Percentiles rank a stretch among this genome's conserved stretches.
phyloP scores from a whole-genome alignment of 2,329 filamentous ascomycete genomes.

The Epichloe coenophiala region DNA sequence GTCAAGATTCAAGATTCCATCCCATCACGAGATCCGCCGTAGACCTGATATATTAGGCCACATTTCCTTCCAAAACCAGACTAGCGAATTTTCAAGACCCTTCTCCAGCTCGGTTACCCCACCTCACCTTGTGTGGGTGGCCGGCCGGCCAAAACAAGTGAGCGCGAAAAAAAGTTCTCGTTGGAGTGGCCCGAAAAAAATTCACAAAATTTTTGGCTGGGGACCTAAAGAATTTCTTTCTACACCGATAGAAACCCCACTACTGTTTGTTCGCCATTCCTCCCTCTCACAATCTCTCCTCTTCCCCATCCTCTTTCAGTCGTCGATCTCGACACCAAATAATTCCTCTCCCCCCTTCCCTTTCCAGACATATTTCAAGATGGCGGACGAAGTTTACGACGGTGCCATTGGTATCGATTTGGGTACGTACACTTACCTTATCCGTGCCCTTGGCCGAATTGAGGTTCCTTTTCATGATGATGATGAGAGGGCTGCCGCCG shows the following conservation, averaged over 20 bases:
- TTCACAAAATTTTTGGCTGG: slow-evolving; percentile 19
- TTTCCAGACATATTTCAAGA: slow-evolving; percentile 36
- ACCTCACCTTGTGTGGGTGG: slow-evolving; percentile 2
- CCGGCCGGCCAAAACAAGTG: background rate
- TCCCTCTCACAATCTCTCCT: slow-evolving; percentile 12
- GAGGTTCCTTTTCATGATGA: background rate
- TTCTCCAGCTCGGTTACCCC: slow-evolving; percentile 3
- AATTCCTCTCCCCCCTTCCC: slow-evolving; percentile 7
- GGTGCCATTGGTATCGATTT: slow-evolving; percentile 99
- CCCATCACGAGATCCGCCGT: background rate
- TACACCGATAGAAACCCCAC: slow-evolving; percentile 23
- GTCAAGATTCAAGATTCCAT: too few relatives aligned
- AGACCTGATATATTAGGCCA: slow-evolving; percentile 1
- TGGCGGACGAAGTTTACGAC: slow-evolving; percentile 98
- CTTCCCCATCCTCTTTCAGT: slow-evolving; percentile 12
- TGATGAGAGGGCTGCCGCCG: background rate
- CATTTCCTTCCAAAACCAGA: background rate
- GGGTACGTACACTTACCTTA: slow-evolving; percentile 46
- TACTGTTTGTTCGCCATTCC: slow-evolving; percentile 11
- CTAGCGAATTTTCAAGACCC: slow-evolving; percentile 1
- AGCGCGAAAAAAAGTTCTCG: slow-evolving; percentile 16
- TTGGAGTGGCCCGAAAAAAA: slow-evolving; percentile 10
- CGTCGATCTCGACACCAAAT: slow-evolving; percentile 7
- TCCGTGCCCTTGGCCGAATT: background rate
- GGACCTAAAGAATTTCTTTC: slow-evolving; percentile 23